Evolutionary conservation across 129 eudicot genomes (phyloP).

Genomic region (Daucus carota): DNA sequence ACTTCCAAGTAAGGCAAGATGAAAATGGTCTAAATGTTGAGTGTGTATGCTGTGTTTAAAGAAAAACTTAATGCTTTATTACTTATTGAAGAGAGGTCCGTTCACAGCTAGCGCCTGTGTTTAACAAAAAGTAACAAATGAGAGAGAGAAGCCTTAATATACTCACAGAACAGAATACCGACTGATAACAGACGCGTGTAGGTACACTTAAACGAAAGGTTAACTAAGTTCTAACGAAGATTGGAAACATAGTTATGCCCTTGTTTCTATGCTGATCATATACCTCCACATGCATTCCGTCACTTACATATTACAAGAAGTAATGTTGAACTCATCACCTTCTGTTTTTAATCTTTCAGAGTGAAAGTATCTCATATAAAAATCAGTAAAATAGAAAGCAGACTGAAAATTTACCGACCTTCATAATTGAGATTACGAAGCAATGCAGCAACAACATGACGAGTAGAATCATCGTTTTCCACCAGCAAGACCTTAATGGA

Average conservation of each 20-base stretch:
- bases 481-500: conserved; percentile 77
- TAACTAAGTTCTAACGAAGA: not conserved
- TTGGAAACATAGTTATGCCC: not conserved
- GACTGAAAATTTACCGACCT: conserved; percentile 39
- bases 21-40: not conserved
- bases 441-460: conserved; percentile 76
- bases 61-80: not conserved
- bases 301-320: not conserved
- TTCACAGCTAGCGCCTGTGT: not conserved
- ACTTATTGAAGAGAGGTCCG: not conserved
- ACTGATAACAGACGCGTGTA: not conserved
- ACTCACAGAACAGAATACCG: not conserved
- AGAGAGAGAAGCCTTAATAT: not conserved
- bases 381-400: conserved; percentile 8
- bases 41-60: not conserved
- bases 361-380: not conserved
- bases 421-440: conserved; percentile 80
- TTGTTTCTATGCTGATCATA: not conserved
- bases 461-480: conserved; percentile 80
- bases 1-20: not conserved
- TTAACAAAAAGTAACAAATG: not conserved
- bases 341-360: not conserved
- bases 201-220: too few species aligned
- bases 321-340: not conserved
- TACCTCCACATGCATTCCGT: not conserved